Conservation (phyloP, 768 basidiomycete species). For the Leucocoprinus leucothites region DNA sequence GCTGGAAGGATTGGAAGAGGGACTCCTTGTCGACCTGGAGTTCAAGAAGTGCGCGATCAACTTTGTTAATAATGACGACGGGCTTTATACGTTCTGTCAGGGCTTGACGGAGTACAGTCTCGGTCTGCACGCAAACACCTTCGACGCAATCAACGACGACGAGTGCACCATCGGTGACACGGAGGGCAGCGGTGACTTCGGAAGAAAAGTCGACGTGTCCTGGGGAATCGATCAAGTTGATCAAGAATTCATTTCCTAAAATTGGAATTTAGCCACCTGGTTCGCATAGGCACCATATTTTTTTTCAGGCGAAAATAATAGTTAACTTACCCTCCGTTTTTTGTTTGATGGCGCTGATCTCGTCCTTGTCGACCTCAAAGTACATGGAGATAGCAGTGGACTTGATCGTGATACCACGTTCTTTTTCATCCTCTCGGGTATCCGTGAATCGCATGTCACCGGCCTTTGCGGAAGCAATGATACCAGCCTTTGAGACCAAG, state of each 20-base stretch:
- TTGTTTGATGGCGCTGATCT: constrained; percentile 82
- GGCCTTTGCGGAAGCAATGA: constrained; percentile 91
- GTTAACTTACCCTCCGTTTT: constrained; percentile 77
- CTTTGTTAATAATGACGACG: constrained; percentile 99
- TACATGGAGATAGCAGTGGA: constrained; percentile 99
- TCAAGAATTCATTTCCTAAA: constrained; percentile 91
- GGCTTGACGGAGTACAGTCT: constrained; percentile 97
- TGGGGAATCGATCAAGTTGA: constrained; percentile 99
- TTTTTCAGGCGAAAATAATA: too few species aligned
- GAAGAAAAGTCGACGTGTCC: constrained; percentile 99
- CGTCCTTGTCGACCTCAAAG: constrained; percentile 93
- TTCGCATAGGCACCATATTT: constrained; percentile 3
- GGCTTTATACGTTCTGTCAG: constrained; percentile 99
- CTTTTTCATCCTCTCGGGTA: constrained; percentile 97
- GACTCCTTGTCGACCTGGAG: constrained; percentile 96
- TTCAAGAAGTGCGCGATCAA: constrained; percentile 98
- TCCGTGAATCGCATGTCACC: constrained; percentile 98
- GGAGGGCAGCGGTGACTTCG: constrained; percentile 98
- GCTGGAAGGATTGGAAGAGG: constrained; percentile 95
- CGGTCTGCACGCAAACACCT: constrained; percentile 99
- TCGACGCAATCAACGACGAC: constrained; percentile 99
- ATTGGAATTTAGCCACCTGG: constrained; percentile 12
- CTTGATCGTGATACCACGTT: constrained; percentile 99
- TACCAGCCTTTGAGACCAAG: constrained; percentile 98
- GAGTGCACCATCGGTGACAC: constrained; percentile 99